Evolutionary conservation across 345 rosid species (phyloP), one percentile per base, ranked within the genome.

Genomic region (Angophora floribunda): DNA sequence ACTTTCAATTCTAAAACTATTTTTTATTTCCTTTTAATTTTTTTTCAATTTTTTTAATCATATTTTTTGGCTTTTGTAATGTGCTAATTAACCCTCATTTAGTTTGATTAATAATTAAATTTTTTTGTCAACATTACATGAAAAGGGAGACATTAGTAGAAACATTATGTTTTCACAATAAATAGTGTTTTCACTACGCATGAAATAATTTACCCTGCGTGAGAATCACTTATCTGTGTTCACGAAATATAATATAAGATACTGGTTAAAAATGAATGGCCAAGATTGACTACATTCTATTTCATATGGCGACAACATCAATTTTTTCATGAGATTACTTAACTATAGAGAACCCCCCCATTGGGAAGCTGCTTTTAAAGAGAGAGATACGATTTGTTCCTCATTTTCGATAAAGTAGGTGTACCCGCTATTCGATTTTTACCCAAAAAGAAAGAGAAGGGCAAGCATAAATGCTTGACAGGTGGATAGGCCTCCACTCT

Each of bases 161-260:
- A 63, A 28, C 36, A 28, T 6, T 0, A 28, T 6, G 36, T n/a
- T 63, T 63, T n/a, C n/a, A 63, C 17, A n/a, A 63, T n/a, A 17
- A n/a, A 15, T 63, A 6, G 2, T 13, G 13, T 59, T 59, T 59
- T 24, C 26, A 59, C 30, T 59, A 12, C 30, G 4, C 13, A 59
- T 0, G 30, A 59, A 59, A 59, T 59, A 59, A 59, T 26, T 59
- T 26, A 24, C 67, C 30, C n/a, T 15, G 15, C 36, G n/a, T 63
- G 5, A 63, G 75, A 63, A n/a, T 63, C 75, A 63, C 30, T 63
- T n/a, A 3, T n/a, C 13, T 13, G 4, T 63, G 75, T n/a, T 24
- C 13, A 59, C 14, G 0, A 11, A 2, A 0, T n/a, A n/a, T 13
- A 6, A 63, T n/a, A 13, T n/a, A 28, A 63, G 36, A 36, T n/a